Conservation (phyloP, 805 yeast genomes). For the Starmera dryadoides region DNA sequence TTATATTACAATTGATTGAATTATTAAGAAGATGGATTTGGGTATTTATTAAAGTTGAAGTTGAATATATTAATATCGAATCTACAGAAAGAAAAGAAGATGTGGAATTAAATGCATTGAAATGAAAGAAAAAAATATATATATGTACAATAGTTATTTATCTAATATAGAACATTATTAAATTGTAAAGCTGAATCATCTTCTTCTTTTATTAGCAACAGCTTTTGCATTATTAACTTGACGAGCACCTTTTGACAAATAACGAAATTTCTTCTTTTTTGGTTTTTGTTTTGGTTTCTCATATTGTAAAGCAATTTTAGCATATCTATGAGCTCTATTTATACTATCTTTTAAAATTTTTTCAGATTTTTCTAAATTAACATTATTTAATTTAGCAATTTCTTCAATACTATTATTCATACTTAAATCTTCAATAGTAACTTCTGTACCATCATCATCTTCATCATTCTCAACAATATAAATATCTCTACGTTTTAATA, state of each 20-base stretch:
- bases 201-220: constrained; percentile 28
- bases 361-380: constrained; percentile 60
- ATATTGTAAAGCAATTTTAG: constrained; percentile 34
- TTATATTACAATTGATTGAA: constrained; percentile 66
- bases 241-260: constrained; percentile 77
- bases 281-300: constrained; percentile 19
- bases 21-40: constrained; percentile 82
- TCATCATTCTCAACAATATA: constrained; percentile 24
- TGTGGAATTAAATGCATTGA: not conserved
- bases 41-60: constrained; percentile 80
- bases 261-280: constrained; percentile 80
- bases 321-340: constrained; percentile 76
- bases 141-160: no score
- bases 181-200: no score
- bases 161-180: not conserved
- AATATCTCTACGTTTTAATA: constrained; percentile 9
- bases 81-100: not conserved
- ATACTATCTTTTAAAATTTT: constrained; percentile 69
- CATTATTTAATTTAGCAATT: constrained; percentile 59
- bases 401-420: constrained; percentile 48
- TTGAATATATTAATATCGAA: constrained; percentile 35
- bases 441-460: constrained; percentile 33
- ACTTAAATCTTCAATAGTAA: constrained; percentile 41
- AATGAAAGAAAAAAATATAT: not conserved
- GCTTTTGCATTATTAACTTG: constrained; percentile 45